Evolutionary conservation across 352 stramenopile genomes (phyloP).

Genomic region (Phytophthora podocarpi): DNA sequence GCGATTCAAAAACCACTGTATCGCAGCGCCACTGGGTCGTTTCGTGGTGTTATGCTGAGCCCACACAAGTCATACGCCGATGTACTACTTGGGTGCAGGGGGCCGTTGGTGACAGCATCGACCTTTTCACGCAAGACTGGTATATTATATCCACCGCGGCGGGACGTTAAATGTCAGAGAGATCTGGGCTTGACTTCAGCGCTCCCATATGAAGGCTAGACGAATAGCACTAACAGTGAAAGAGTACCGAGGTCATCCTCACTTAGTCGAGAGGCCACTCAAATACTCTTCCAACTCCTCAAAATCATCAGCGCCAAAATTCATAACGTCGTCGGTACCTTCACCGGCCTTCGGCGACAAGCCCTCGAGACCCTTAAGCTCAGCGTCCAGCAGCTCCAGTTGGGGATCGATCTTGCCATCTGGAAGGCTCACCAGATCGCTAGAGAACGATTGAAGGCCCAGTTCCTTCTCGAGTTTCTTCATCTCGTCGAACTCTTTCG

Average conservation of each 20-base stretch:
- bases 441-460: slow-evolving; percentile 67
- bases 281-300: slow-evolving; percentile 90
- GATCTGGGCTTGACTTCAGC: slow-evolving; percentile 1
- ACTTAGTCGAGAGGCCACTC: slow-evolving; percentile 71
- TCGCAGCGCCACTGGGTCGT: slow-evolving; percentile 18
- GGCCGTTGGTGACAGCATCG: slow-evolving; percentile 24
- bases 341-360: slow-evolving; percentile 55
- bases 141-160: not conserved
- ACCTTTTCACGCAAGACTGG: not conserved
- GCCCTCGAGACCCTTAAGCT: slow-evolving; percentile 67
- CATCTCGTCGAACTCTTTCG: slow-evolving; percentile 83
- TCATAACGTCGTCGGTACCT: slow-evolving; percentile 70
- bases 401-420: slow-evolving; percentile 65
- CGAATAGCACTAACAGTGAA: slow-evolving; percentile 15
- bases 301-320: slow-evolving; percentile 89
- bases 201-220: slow-evolving; percentile 3
- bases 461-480: slow-evolving; percentile 85
- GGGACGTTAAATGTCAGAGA: not conserved
- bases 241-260: slow-evolving; percentile 2
- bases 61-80: slow-evolving; percentile 5
- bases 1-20: slow-evolving; percentile 16
- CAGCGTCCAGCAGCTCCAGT: slow-evolving; percentile 73
- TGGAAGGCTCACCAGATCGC: slow-evolving; percentile 44
- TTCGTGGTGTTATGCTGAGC: slow-evolving; percentile 18
- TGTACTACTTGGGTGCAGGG: slow-evolving; percentile 5